Evolutionary conservation across 768 basidiomycete species (phyloP).

Genomic region (Tephrocybe rancida): DNA sequence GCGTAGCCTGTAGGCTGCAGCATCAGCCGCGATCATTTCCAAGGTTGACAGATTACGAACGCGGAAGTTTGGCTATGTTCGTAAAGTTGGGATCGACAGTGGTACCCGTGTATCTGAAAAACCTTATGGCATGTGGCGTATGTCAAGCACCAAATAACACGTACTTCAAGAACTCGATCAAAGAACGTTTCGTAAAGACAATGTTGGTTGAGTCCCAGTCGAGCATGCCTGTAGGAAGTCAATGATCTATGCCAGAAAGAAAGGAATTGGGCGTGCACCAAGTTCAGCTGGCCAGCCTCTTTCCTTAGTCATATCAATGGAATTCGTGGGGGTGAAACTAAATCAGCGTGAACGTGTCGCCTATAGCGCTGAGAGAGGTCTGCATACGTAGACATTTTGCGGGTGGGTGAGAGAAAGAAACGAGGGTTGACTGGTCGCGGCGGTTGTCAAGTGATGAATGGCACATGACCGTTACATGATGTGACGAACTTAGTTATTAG

Average conservation of each 20-base stretch:
- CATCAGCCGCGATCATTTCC: background rate
- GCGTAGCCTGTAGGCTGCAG: slow-evolving; percentile 56
- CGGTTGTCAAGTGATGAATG: slow-evolving; percentile 3
- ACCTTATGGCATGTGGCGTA: background rate
- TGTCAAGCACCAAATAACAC: slow-evolving; percentile 14
- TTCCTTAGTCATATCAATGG: slow-evolving; percentile 65
- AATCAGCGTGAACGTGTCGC: background rate
- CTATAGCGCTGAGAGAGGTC: background rate
- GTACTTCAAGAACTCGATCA: slow-evolving; percentile 80
- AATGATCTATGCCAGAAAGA: background rate
- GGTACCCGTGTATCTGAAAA: slow-evolving; percentile 64
- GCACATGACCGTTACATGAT: slow-evolving; percentile 13
- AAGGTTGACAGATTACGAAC: slow-evolving; percentile 39
- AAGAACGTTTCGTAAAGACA: slow-evolving; percentile 76
- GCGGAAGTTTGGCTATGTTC: slow-evolving; percentile 76
- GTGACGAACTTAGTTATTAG: slow-evolving; percentile 1
- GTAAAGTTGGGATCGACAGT: slow-evolving; percentile 77
- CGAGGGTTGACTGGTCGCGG: background rate
- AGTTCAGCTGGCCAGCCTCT: slow-evolving; percentile 72
- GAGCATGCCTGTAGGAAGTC: slow-evolving; percentile 62
- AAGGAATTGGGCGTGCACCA: slow-evolving; percentile 42
- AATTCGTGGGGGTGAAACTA: slow-evolving; percentile 61
- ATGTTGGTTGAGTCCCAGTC: slow-evolving; percentile 81
- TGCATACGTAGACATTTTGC: slow-evolving; percentile 44
- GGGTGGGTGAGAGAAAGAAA: background rate